Evolutionary conservation across 768 basidiomycete species (phyloP), one percentile per base, ranked within the genome.

Genomic region (Russula olivacea): DNA sequence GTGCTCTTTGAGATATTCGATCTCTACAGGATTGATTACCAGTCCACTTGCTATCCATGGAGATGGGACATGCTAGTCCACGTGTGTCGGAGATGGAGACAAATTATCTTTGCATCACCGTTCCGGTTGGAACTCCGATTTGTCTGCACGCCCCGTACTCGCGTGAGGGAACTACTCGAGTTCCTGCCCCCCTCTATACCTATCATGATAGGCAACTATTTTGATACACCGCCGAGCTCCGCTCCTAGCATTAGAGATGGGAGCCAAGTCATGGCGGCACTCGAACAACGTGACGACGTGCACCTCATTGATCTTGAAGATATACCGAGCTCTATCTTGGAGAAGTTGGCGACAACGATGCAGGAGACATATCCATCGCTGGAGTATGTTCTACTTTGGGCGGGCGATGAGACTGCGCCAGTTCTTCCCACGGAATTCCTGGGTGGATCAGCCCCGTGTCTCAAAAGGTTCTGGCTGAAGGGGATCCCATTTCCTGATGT

Each of bases 1-100:
- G 45, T 67, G 15, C 40, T 59, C 19, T 25, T 68, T 11, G 45
- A 53, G n/a, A 59, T 66, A 40, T 65, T 65, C 40, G 25, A 55
- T n/a, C 51, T 28, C 49, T 63, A 25, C 30, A 43, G 41, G 3
- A 15, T 40, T 5, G 21, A n/a, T 10, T 23, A 0, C 38, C 3
- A 38, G 38, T 14, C 6, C 17, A 0, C 0, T 2, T n/a, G 25
- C 1, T 12, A 55, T 21, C 21, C 58, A 4, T 54, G 53, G 53
- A 40, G 23, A 47, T 63, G 61, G 56, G 43, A 48, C 25, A 28
- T 9, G 7, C 25, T 63, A 10, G 51, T 32, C 9, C 61, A 63
- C n/a, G 50, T 63, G 0, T 58, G 55, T 19, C 50, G 19, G n/a
- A 58, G 36, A 53, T 63, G 61, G 61, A 43, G 61, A 38, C 5